Evolutionary conservation across 495 filamentous ascomycete species (phyloP), one percentile per base, ranked within the genome.

Genomic region (Pyrenopolyporus hunteri): DNA sequence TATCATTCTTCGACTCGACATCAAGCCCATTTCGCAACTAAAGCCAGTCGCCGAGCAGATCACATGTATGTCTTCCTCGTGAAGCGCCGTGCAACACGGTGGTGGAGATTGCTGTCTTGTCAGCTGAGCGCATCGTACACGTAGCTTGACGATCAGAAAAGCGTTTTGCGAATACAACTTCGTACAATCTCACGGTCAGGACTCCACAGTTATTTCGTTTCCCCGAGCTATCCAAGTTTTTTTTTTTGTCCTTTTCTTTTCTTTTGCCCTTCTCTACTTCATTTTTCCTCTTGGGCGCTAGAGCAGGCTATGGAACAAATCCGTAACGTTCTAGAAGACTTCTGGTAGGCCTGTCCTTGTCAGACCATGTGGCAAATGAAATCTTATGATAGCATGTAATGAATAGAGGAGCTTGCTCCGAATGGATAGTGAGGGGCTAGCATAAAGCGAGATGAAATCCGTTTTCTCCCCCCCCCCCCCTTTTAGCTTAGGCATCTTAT

Each of bases 311-410:
- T 71, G 66, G 62, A 64, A 59, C 67, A 48, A 47, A 60, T 67
- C 48, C 64, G 63, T 66, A 69, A 58, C 48, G 58, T 69, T 65
- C 70, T 70, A 64, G 65, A 68, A 71, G 61, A 62, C 45, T 23
- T 40, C 17, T 57, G 46, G 28, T 33, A 52, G 35, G 51, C 39
- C 37, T 28, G 26, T 51, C 63, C 63, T 57, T 66, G 63, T 57
- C 46, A 19, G 6, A 61, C 63, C 63, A 66, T 66, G 63, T 66
- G 63, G 57, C 63, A 57, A 66, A 66, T 61, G 32, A 66, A 65
- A 65, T 53, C 53, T 51, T 36, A 28, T 50, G 29, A 42, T 49
- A 44, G 37, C n/a, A n/a, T n/a, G 29, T 58, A 48, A n/a, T 42
- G 40, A 47, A 16, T 48, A 32, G 33, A 49, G 25, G 36, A 54